These are phyloP conservation scores for Penicillium simplicissimum DNA, from an alignment of 495 filamentous ascomycete species.

Conservation along the genomic window DNA sequence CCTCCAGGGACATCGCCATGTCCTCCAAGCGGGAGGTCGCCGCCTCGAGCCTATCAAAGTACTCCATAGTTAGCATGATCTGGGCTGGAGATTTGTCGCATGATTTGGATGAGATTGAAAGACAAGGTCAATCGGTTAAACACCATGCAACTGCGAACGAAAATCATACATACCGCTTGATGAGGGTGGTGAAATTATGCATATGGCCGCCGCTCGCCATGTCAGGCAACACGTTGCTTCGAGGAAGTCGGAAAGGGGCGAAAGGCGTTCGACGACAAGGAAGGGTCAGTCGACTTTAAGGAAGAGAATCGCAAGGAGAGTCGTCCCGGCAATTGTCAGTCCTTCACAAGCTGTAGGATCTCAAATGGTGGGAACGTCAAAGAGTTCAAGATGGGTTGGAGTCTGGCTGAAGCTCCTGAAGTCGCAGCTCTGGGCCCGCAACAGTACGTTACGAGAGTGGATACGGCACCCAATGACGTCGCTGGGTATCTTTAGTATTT, in stretches of 20 bases:
- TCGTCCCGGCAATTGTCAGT: constrained; percentile 2
- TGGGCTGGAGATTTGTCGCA: not conserved
- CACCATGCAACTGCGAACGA: not conserved
- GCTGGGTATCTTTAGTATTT: constrained; percentile 23
- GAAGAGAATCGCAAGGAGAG: not conserved
- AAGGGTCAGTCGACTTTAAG: not conserved
- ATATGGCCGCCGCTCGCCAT: constrained; percentile 68
- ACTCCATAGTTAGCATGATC: constrained; percentile 28
- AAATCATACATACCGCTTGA: constrained; percentile 78
- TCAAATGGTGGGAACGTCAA: constrained; percentile 13
- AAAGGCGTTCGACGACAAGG: not conserved
- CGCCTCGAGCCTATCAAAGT: constrained; percentile 78
- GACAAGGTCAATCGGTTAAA: not conserved
- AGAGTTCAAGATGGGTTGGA: constrained; percentile 6
- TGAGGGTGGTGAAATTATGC: constrained; percentile 95
- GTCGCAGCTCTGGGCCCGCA: constrained; percentile 23
- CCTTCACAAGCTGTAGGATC: constrained; percentile 9
- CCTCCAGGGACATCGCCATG: constrained; percentile 73
- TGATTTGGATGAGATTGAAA: constrained; percentile 4
- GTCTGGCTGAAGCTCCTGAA: constrained; percentile 22
- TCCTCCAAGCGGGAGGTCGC: constrained; percentile 96
- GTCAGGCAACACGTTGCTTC: constrained; percentile 37
- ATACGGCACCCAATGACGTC: constrained; percentile 13
- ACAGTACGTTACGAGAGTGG: constrained; percentile 18
- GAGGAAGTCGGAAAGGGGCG: constrained; percentile 1